Evolutionary conservation across 139 green algal species (phyloP).

Genomic region (Chlamydomonas sp.): DNA sequence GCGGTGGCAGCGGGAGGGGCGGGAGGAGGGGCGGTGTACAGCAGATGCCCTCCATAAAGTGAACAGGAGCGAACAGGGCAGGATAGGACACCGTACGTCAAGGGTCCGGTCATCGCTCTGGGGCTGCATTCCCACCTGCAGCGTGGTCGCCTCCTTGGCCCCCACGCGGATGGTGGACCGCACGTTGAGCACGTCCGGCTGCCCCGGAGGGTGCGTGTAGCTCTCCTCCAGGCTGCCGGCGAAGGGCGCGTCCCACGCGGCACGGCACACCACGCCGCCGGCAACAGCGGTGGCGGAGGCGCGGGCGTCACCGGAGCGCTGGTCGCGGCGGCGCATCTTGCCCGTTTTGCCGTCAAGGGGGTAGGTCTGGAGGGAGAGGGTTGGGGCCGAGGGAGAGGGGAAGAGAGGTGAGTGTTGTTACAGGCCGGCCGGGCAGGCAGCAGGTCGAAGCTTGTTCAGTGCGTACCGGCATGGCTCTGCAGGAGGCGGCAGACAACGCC

Average conservation of each 20-base stretch:
- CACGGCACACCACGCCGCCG: neutral
- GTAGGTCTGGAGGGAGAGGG: neutral
- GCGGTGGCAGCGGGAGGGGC: neutral
- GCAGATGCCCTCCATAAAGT: neutral
- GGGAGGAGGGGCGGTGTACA: neutral
- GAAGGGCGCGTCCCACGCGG: neutral
- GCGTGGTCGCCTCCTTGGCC: neutral
- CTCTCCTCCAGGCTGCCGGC: slow-evolving; percentile 5
- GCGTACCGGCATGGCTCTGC: neutral
- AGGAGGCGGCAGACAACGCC: neutral
- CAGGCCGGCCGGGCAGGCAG: no score
- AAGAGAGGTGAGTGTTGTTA: neutral
- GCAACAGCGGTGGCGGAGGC: neutral
- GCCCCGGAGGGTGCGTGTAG: neutral
- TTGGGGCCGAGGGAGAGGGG: neutral
- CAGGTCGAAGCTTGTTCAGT: no score
- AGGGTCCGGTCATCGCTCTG: no score
- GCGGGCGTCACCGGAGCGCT: slow-evolving; percentile 4
- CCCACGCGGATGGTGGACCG: neutral
- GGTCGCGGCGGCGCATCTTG: slow-evolving; percentile 33
- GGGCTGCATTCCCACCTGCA: neutral
- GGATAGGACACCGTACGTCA: neutral
- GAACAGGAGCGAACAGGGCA: neutral
- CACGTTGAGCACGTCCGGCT: slow-evolving; percentile 21
- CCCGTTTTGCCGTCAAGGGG: neutral